These are phyloP conservation scores for Achaetomiella virescens DNA, from an alignment of 495 filamentous ascomycete genomes.

Conservation along the genomic window DNA sequence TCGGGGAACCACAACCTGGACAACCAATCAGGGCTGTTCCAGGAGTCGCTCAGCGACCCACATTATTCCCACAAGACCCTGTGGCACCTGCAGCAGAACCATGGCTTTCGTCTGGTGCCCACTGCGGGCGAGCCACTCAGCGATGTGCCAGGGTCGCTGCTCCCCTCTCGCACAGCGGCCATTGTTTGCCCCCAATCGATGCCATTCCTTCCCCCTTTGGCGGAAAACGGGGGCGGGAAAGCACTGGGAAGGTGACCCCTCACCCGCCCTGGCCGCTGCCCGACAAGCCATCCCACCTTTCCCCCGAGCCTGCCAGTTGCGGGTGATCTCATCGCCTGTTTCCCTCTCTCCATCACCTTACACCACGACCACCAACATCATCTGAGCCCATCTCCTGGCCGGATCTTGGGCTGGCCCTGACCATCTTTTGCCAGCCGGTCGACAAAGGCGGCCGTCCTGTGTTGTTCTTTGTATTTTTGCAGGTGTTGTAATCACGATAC, in stretches of 20 bases:
- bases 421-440: constrained; percentile 17
- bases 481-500: background rate
- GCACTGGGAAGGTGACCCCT: constrained; percentile 3
- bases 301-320: background rate
- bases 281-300: constrained; percentile 14
- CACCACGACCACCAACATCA: constrained; percentile 13
- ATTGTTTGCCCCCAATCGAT: background rate
- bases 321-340: constrained; percentile 18
- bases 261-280: constrained; percentile 22
- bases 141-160: background rate
- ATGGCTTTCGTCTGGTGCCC: constrained; percentile 3
- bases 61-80: constrained; percentile 20
- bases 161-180: background rate
- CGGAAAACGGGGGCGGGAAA: constrained; percentile 2
- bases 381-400: constrained; percentile 19
- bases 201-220: background rate
- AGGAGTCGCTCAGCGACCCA: constrained; percentile 5
- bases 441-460: constrained; percentile 13
- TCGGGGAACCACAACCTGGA: constrained; percentile 9
- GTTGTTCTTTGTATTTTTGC: constrained; percentile 4
- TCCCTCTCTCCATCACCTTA: constrained; percentile 15
- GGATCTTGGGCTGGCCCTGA: constrained; percentile 29
- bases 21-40: constrained; percentile 11
- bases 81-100: constrained; percentile 6
- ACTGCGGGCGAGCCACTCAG: background rate